These are phyloP conservation scores for Nyssa sinensis DNA, from an alignment of 148 eudicot genomes.

Conservation along the genomic window DNA sequence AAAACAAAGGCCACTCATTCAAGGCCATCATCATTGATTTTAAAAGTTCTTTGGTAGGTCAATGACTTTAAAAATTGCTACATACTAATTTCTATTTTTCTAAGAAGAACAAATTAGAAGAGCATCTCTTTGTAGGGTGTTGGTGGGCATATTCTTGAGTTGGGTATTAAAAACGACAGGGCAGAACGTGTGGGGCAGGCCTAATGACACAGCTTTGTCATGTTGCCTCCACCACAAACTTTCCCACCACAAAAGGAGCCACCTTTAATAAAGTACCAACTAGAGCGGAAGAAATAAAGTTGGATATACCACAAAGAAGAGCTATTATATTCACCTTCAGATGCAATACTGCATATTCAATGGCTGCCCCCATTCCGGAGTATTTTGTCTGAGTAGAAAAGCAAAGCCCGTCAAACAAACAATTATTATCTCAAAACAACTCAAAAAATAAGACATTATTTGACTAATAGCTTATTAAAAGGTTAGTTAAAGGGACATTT, in stretches of 20 bases:
- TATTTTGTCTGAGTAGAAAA: conserved; percentile 49
- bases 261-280: conserved; percentile 12
- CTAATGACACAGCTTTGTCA: not conserved
- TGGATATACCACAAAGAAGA: not conserved
- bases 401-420: not conserved
- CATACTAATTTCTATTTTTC: too few relatives aligned
- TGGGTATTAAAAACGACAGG: too few relatives aligned
- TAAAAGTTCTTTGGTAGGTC: too few relatives aligned
- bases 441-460: not conserved
- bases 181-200: not conserved
- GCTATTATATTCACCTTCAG: conserved; percentile 53
- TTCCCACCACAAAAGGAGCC: conserved; percentile 10
- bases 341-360: conserved; percentile 81
- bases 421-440: too few relatives aligned
- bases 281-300: not conserved
- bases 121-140: too few relatives aligned
- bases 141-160: too few relatives aligned
- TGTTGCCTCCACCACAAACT: conserved; percentile 1
- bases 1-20: too few relatives aligned
- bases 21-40: too few relatives aligned
- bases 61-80: too few relatives aligned
- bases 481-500: too few relatives aligned
- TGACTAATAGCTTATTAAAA: not conserved
- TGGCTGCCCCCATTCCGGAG: conserved; percentile 76
- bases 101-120: too few relatives aligned